These are phyloP conservation scores for Blastocladiella emersonii DNA, from an alignment of 371 early-diverging fungal genomes.

Conservation along the genomic window DNA sequence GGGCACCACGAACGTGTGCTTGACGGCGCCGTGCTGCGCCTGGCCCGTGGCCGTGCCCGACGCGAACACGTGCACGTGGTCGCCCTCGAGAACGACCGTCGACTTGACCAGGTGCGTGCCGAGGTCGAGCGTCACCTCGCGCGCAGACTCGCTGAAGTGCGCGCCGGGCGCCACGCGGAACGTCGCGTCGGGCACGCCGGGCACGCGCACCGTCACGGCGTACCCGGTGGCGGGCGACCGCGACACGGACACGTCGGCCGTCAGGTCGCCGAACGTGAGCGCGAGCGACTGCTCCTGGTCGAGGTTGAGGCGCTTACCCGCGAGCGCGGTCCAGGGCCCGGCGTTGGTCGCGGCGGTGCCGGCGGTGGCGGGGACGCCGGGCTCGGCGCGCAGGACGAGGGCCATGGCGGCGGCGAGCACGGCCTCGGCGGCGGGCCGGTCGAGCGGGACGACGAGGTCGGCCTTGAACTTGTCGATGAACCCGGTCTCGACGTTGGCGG, in stretches of 20 bases:
- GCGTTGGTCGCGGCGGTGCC: neutral
- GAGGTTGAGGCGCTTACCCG: slow-evolving; percentile 17
- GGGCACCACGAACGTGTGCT: slow-evolving; percentile 44
- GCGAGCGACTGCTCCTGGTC: neutral
- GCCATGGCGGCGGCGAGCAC: slow-evolving; percentile 61
- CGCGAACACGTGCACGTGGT: slow-evolving; percentile 48
- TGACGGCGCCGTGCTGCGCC: slow-evolving; percentile 22
- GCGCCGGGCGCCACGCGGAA: neutral
- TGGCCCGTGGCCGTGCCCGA: slow-evolving; percentile 19
- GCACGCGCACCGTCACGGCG: slow-evolving; percentile 10
- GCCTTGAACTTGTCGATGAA: slow-evolving; percentile 52
- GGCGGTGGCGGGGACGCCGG: neutral
- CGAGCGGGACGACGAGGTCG: neutral
- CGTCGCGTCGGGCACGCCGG: neutral
- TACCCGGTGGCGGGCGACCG: slow-evolving; percentile 9
- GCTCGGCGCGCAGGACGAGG: slow-evolving; percentile 30
- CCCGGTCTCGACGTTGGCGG: slow-evolving; percentile 84
- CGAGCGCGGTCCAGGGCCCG: slow-evolving; percentile 14
- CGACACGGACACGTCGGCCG: slow-evolving; percentile 10
- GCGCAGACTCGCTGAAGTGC: neutral
- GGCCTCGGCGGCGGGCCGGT: slow-evolving; percentile 32
- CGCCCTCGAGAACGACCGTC: slow-evolving; percentile 41
- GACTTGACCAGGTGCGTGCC: slow-evolving; percentile 39
- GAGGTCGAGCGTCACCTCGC: slow-evolving; percentile 35
- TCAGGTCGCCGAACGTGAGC: neutral